A percentile compares a stretch with the other conserved stretches of the same genome.
These are phyloP conservation scores for Starmerella powellii DNA, from an alignment of 805 yeast genomes.

Conservation along the genomic window DNA sequence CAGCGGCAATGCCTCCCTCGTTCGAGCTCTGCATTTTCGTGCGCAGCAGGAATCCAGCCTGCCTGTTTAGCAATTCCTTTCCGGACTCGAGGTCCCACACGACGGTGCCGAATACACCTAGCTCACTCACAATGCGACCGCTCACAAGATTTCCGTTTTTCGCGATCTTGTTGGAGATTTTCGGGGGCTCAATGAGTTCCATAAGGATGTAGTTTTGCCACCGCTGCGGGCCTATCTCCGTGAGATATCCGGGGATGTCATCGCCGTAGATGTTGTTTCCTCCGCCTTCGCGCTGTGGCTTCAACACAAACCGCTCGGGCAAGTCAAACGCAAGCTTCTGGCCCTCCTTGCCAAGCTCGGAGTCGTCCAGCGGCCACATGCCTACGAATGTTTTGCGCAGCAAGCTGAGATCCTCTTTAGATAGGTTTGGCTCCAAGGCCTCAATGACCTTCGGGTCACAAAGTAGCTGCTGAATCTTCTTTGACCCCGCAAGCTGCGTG, in stretches of 20 bases:
- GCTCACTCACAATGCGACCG: constrained; percentile 78
- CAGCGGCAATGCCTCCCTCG: constrained; percentile 99
- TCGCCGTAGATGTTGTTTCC: constrained; percentile 87
- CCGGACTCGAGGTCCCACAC: constrained; percentile 58
- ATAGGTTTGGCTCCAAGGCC: constrained; percentile 35
- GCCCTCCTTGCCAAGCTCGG: constrained; percentile 50
- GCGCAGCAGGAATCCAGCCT: constrained; percentile 76
- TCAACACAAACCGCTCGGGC: constrained; percentile 69
- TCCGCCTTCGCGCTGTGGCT: constrained; percentile 99
- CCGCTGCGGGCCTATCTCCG: constrained; percentile 45
- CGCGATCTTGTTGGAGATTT: constrained; percentile 53
- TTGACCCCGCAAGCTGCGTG: constrained; percentile 86
- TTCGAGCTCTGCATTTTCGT: constrained; percentile 77
- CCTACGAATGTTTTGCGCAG: constrained; percentile 59
- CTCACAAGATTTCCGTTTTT: constrained; percentile 48
- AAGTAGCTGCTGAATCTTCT: constrained; percentile 82
- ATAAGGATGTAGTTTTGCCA: constrained; percentile 89
- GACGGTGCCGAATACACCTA: constrained; percentile 80
- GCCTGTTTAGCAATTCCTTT: constrained; percentile 46
- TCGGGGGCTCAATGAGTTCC: constrained; percentile 81
- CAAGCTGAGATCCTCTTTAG: constrained; percentile 22
- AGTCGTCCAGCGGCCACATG: constrained; percentile 74
- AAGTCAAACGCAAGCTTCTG: constrained; percentile 50
- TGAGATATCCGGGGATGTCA: constrained; percentile 66
- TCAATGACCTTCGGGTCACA: constrained; percentile 43